phyloP scores from a whole-genome alignment of 306 rosid genomes.

The Hippophae gyantsensis region DNA sequence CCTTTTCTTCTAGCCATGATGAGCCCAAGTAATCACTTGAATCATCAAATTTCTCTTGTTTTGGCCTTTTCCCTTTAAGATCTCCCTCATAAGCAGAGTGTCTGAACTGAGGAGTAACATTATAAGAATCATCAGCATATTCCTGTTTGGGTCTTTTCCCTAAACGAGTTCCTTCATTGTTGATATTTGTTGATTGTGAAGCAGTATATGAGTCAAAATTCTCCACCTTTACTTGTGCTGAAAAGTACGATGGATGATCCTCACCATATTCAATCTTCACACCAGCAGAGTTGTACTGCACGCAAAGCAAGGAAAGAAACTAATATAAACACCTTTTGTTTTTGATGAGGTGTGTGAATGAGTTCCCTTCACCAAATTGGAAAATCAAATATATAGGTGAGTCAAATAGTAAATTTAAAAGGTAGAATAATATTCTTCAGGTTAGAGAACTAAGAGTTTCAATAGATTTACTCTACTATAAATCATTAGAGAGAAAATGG shows the following conservation, averaged over 20 bases:
- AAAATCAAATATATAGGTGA: no score
- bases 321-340: no score
- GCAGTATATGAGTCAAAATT: slow-evolving; percentile 13
- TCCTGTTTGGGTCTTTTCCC: slow-evolving; percentile 27
- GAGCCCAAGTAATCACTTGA: slow-evolving; percentile 25
- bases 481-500: no score
- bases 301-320: neutral
- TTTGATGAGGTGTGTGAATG: no score
- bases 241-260: slow-evolving; percentile 16
- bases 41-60: slow-evolving; percentile 48
- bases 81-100: slow-evolving; percentile 24
- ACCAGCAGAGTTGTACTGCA: slow-evolving; percentile 17
- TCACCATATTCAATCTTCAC: slow-evolving; percentile 29
- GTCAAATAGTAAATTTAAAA: no score
- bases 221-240: slow-evolving; percentile 42
- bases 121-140: slow-evolving; percentile 1
- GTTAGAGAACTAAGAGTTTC: no score
- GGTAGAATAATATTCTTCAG: no score
- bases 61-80: slow-evolving; percentile 45
- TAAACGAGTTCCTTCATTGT: neutral
- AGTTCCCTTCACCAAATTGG: no score
- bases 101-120: slow-evolving; percentile 30
- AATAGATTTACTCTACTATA: no score
- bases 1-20: slow-evolving; percentile 47
- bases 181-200: slow-evolving; percentile 10